Evolutionary conservation across 192 early-diverging fungal genomes (phyloP).

Genomic region (Backusella sp.): DNA sequence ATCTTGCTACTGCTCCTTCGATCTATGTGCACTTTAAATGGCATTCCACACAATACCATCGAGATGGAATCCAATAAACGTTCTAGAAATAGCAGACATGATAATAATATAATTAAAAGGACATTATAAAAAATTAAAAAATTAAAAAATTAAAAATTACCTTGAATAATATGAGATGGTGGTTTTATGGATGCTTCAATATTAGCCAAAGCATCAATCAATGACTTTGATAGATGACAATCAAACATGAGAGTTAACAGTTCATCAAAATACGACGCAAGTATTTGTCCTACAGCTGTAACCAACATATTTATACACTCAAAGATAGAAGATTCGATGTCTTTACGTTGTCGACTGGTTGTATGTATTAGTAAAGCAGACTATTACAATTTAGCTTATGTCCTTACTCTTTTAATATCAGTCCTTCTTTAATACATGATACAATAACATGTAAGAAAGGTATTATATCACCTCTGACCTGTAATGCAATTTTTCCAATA

Average conservation of each 20-base stretch:
- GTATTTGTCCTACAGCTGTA: constrained; percentile 80
- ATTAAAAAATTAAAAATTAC: constrained; percentile 32
- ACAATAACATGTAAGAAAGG: constrained; percentile 79
- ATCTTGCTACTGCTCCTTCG: constrained; percentile 37
- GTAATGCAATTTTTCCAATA: constrained; percentile 82
- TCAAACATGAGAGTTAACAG: constrained; percentile 91
- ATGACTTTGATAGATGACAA: constrained; percentile 74
- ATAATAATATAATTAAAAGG: background rate
- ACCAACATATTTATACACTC: constrained; percentile 89
- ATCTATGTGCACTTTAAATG: constrained; percentile 73
- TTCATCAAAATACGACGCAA: constrained; percentile 84
- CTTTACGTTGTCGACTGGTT: constrained; percentile 46
- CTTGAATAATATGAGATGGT: constrained; percentile 80
- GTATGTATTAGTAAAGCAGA: background rate
- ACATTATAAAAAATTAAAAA: background rate
- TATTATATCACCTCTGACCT: constrained; percentile 71
- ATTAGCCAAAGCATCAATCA: constrained; percentile 76
- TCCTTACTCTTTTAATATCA: constrained; percentile 66
- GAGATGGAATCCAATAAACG: constrained; percentile 87
- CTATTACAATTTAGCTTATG: background rate
- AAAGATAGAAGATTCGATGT: constrained; percentile 67
- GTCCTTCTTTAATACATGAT: constrained; percentile 71
- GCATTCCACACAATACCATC: constrained; percentile 73
- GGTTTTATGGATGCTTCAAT: constrained; percentile 80
- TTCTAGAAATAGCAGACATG: constrained; percentile 45